Evolutionary conservation across 768 basidiomycete genomes (phyloP).

Genomic region (Boletus pseudo-olivaceus): DNA sequence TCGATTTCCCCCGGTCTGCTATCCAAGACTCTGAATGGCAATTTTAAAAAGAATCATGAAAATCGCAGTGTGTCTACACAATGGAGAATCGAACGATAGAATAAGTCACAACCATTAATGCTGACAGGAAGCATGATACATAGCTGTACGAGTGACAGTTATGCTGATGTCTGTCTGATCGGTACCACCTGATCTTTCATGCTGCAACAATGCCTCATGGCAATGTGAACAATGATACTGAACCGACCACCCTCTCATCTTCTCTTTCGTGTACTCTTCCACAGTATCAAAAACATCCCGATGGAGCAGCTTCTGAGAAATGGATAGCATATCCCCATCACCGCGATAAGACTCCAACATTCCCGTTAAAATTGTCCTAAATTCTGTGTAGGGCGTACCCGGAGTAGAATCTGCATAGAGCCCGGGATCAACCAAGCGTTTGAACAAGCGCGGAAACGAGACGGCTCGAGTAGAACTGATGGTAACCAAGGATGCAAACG

Average conservation of each 20-base stretch:
- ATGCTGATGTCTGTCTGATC: slow-evolving; percentile 29
- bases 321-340: slow-evolving; percentile 85
- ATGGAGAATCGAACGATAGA: background rate
- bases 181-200: slow-evolving; percentile 17
- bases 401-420: slow-evolving; percentile 46
- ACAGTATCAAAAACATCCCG: slow-evolving; percentile 79
- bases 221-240: slow-evolving; percentile 51
- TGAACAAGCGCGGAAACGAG: slow-evolving; percentile 92
- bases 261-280: slow-evolving; percentile 54
- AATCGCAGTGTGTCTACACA: background rate
- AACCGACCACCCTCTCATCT: slow-evolving; percentile 60
- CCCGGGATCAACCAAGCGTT: slow-evolving; percentile 78
- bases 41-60: slow-evolving; percentile 15
- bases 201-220: slow-evolving; percentile 41
- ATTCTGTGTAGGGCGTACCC: slow-evolving; percentile 81
- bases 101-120: slow-evolving; percentile 18
- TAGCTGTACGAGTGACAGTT: slow-evolving; percentile 54
- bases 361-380: slow-evolving; percentile 84
- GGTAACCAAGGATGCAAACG: slow-evolving; percentile 82
- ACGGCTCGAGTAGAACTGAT: slow-evolving; percentile 73
- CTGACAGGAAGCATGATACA: slow-evolving; percentile 52
- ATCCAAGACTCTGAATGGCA: background rate
- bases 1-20: background rate
- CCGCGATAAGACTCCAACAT: slow-evolving; percentile 94
- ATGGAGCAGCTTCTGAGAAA: slow-evolving; percentile 77